Percentiles rank a stretch among this genome's conserved stretches.
These are phyloP conservation scores for Fagopyrum esculentum DNA, from an alignment of 148 eudicot species.

Conservation along the genomic window DNA sequence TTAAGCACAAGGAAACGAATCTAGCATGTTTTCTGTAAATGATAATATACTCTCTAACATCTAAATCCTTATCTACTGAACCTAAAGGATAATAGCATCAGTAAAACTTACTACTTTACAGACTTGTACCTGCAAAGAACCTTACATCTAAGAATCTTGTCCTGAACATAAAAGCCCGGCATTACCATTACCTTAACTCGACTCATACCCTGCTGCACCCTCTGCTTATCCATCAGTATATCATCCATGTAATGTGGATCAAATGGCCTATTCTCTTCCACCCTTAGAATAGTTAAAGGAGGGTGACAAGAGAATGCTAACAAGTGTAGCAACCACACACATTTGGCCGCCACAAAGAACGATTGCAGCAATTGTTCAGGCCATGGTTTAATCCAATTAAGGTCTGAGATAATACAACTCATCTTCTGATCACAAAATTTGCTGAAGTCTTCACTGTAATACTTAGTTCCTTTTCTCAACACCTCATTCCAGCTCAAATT, in stretches of 20 bases:
- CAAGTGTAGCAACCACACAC: conserved; percentile 89
- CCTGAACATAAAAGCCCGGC: conserved; percentile 94
- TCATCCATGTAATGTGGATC: conserved; percentile 83
- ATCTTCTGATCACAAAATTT: conserved; percentile 93
- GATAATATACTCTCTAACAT: not conserved
- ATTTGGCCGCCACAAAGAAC: conserved; percentile 87
- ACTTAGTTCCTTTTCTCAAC: conserved; percentile 79
- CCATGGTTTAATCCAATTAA: conserved; percentile 86
- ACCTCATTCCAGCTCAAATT: conserved; percentile 92
- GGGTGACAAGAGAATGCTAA: conserved; percentile 78
- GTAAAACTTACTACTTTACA: not conserved
- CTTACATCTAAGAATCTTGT: conserved; percentile 75
- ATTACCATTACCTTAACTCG: conserved; percentile 86
- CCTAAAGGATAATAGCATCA: not conserved
- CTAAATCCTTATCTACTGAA: not conserved
- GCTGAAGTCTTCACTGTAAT: conserved; percentile 84
- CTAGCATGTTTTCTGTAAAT: not conserved
- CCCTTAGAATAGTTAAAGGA: conserved; percentile 59
- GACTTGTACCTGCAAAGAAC: conserved; percentile 79
- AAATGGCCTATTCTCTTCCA: conserved; percentile 69
- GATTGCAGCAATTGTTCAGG: conserved; percentile 83
- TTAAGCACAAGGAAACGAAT: not conserved
- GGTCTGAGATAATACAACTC: conserved; percentile 51
- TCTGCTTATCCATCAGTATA: conserved; percentile 50
- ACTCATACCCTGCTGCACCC: conserved; percentile 31